These are phyloP conservation scores for Chrysosporium keratinophilum DNA, from an alignment of 2,329 filamentous ascomycete genomes.

Conservation along the genomic window DNA sequence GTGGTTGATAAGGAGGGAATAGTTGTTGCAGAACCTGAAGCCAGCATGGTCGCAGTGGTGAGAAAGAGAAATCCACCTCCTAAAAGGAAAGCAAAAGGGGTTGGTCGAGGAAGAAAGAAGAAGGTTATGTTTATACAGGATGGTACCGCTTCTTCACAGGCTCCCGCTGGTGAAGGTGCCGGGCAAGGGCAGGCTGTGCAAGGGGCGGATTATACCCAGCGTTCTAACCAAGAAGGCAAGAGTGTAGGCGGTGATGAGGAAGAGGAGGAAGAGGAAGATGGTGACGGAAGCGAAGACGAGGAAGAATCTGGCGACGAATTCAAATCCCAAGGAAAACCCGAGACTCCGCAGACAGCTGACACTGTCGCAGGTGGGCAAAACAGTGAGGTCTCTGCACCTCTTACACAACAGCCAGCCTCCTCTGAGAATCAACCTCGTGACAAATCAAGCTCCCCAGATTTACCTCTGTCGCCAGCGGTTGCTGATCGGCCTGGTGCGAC, in stretches of 20 bases:
- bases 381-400: constrained; percentile 5
- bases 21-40: constrained; percentile 42
- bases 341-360: constrained; percentile 19
- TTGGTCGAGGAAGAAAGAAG: constrained; percentile 67
- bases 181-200: constrained; percentile 21
- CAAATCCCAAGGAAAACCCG: constrained; percentile 30
- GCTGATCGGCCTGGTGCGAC: constrained; percentile 14
- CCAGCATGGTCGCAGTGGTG: constrained; percentile 39
- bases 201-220: constrained; percentile 26
- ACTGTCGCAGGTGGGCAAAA: constrained; percentile 21
- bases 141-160: constrained; percentile 31
- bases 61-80: constrained; percentile 58
- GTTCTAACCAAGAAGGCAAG: background rate
- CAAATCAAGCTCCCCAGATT: background rate
- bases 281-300: constrained; percentile 42
- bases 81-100: constrained; percentile 70
- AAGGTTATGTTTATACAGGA: constrained; percentile 50
- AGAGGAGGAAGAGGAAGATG: constrained; percentile 40
- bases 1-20: constrained; percentile 53
- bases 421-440: constrained; percentile 5
- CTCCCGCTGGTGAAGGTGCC: constrained; percentile 32
- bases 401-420: background rate
- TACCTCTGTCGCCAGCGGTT: constrained; percentile 1
- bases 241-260: constrained; percentile 36
- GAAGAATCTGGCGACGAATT: constrained; percentile 40